Percentiles rank a stretch among this genome's conserved stretches.
These are phyloP conservation scores for Aspergillus pseudoterreus DNA, from an alignment of 2,329 filamentous ascomycete genomes.

Conservation along the genomic window DNA sequence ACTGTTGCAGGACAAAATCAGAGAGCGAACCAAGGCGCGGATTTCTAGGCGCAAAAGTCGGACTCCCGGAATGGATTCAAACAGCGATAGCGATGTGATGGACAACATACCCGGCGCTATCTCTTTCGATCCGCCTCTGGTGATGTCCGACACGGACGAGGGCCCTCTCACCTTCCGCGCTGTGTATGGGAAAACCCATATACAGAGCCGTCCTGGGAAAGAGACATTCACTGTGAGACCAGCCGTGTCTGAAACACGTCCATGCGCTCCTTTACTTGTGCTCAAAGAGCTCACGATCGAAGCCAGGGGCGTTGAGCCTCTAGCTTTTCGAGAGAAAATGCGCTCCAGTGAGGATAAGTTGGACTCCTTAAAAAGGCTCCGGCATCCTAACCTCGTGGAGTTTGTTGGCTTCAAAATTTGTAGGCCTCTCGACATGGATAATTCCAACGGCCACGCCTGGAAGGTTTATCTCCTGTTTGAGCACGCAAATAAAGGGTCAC, in stretches of 20 bases:
- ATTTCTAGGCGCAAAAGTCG: slow-evolving; percentile 38
- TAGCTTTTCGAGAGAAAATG: slow-evolving; percentile 70
- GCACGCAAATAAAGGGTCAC: slow-evolving; percentile 74
- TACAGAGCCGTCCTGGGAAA: slow-evolving; percentile 63
- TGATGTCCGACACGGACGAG: slow-evolving; percentile 60
- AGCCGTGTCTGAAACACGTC: slow-evolving; percentile 53
- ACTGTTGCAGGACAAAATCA: slow-evolving; percentile 37
- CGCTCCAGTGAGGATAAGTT: slow-evolving; percentile 73
- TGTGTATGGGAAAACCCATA: slow-evolving; percentile 65
- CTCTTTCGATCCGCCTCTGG: slow-evolving; percentile 44
- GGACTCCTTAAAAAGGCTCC: slow-evolving; percentile 68
- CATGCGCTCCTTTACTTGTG: slow-evolving; percentile 60
- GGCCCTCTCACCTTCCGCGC: slow-evolving; percentile 65
- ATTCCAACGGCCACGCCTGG: slow-evolving; percentile 53
- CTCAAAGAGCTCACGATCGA: slow-evolving; percentile 68
- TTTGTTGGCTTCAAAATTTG: slow-evolving; percentile 81
- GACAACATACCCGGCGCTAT: slow-evolving; percentile 37
- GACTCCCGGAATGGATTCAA: slow-evolving; percentile 27
- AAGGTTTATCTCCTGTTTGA: slow-evolving; percentile 72
- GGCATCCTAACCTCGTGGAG: slow-evolving; percentile 72
- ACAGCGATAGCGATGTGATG: slow-evolving; percentile 23
- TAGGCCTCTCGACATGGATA: slow-evolving; percentile 40
- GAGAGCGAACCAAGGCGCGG: slow-evolving; percentile 38
- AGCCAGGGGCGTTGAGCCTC: slow-evolving; percentile 54
- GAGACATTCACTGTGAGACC: slow-evolving; percentile 67